Conservation (phyloP, 148 eudicot genomes). For the Pouteria glomerata region DNA sequence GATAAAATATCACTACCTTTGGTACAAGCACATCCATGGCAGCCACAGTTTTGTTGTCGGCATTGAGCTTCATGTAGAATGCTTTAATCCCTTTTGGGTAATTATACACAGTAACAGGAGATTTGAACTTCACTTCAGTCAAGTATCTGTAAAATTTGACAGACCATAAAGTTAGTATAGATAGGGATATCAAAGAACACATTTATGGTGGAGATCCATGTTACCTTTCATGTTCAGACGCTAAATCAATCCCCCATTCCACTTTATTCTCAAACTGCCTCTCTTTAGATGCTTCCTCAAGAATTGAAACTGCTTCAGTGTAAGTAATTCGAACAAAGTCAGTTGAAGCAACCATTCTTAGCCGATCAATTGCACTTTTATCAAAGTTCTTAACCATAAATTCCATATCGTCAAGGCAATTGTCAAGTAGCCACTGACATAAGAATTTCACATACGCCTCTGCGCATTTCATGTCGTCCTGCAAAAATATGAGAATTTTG, state of each 20-base stretch:
- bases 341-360: conserved; percentile 73
- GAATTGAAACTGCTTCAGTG: conserved; percentile 67
- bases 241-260: conserved; percentile 95
- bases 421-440: conserved; percentile 85
- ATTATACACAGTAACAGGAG: conserved; percentile 87
- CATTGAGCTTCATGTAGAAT: conserved; percentile 92
- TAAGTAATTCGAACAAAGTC: conserved; percentile 72
- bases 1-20: conserved; percentile 47
- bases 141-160: conserved; percentile 46
- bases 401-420: conserved; percentile 93
- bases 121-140: conserved; percentile 67
- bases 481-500: not conserved
- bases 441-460: conserved; percentile 84
- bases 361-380: conserved; percentile 68
- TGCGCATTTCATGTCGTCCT: conserved; percentile 98
- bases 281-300: conserved; percentile 57
- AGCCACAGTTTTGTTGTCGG: conserved; percentile 91
- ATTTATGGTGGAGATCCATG: not conserved
- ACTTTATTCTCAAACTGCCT: conserved; percentile 86
- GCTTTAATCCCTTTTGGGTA: conserved; percentile 97
- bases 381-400: conserved; percentile 74
- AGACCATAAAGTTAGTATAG: not conserved
- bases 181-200: not conserved
- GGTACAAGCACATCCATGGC: conserved; percentile 99
- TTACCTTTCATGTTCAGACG: conserved; percentile 95